Percentiles rank a stretch among this genome's conserved stretches.
These are phyloP conservation scores for Emmonsiellopsis sp. DNA, from an alignment of 2,329 filamentous ascomycete genomes.

Conservation along the genomic window DNA sequence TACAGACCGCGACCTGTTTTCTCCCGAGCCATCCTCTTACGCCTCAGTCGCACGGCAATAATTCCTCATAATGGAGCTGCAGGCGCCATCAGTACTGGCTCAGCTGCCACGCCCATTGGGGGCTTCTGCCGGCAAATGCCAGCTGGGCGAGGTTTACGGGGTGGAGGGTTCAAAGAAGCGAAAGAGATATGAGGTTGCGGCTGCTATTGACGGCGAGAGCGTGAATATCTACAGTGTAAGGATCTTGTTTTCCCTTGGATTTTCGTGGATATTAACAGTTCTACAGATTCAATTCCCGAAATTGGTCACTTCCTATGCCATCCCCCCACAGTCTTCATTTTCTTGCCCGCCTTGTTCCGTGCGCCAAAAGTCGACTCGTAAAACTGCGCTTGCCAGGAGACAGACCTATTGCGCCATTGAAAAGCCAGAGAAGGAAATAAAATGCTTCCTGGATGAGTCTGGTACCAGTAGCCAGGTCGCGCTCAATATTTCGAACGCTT, in stretches of 20 bases:
- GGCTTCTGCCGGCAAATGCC: conserved; percentile 30
- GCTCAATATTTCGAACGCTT: conserved; percentile 29
- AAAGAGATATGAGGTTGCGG: conserved; percentile 53
- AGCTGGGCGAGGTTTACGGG: conserved; percentile 42
- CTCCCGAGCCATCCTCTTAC: neutral
- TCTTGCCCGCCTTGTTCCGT: conserved; percentile 51
- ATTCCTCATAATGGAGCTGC: conserved; percentile 32
- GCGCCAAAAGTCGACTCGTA: conserved; percentile 39
- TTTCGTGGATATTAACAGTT: conserved; percentile 1
- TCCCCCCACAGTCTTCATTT: conserved; percentile 52
- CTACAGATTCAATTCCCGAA: conserved; percentile 52
- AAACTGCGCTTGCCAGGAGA: conserved; percentile 36
- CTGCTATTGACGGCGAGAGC: conserved; percentile 52
- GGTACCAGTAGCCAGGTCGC: conserved; percentile 22
- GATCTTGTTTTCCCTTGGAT: neutral
- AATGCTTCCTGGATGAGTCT: conserved; percentile 46
- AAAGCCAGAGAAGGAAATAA: conserved; percentile 41
- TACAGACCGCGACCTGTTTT: neutral
- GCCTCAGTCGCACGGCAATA: neutral
- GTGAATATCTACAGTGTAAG: conserved; percentile 55
- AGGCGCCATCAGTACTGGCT: conserved; percentile 35
- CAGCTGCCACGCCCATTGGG: conserved; percentile 38
- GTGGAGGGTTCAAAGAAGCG: conserved; percentile 49
- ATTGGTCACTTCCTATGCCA: conserved; percentile 51
- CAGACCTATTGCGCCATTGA: conserved; percentile 48